Evolutionary conservation across 2,329 filamentous ascomycete species (phyloP), one percentile per base, ranked within the genome.

Genomic region (Aspergillus costaricaensis): DNA sequence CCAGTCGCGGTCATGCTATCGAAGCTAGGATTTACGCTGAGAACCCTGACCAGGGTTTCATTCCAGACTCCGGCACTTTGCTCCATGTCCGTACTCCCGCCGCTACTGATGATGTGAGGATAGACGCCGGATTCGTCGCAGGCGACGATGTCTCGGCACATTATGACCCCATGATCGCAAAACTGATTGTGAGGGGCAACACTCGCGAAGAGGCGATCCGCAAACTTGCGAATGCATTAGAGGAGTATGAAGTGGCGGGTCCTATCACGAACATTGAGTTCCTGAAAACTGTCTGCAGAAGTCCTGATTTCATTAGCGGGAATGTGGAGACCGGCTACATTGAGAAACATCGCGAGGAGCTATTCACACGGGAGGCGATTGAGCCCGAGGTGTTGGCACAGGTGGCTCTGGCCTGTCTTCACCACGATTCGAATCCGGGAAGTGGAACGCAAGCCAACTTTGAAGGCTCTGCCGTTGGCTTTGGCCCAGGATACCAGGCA

Each of bases 131-230:
- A 1, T 98, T 98, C 74, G 86, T 93, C 27, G 85, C 92, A 67
- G 95, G 95, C 25, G 94, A 96, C 73, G 91, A 92, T 64, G 91
- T 99, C 2, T 96, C 93, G 0, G 91, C 94, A 60, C 91, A 95
- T 57, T 99, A 99, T 76, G 95, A 99, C 69, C 95, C 95, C 27
- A 99, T 99, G 95, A 96, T 99, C 67, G 91, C 95, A 48, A 99
- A 99, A 79, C 85, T 99, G 55, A 99, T 99, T 68, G 92, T 98
- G 5, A 86, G 91, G 60, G 95, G 91, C 0, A 85, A 86, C 15
- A 89, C 89, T 59, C 85, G 95, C 61, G 85, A 90, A 72, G 89
- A 90, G 25, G 91, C 93, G 3, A 89, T 99, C 53, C 88, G 91
- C 60, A 96, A 91, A 75, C 83, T 99, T 61, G 86, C 88, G 39